Evolutionary conservation across 441 rosid species (phyloP).

Genomic region (Adansonia madagascariensis): DNA sequence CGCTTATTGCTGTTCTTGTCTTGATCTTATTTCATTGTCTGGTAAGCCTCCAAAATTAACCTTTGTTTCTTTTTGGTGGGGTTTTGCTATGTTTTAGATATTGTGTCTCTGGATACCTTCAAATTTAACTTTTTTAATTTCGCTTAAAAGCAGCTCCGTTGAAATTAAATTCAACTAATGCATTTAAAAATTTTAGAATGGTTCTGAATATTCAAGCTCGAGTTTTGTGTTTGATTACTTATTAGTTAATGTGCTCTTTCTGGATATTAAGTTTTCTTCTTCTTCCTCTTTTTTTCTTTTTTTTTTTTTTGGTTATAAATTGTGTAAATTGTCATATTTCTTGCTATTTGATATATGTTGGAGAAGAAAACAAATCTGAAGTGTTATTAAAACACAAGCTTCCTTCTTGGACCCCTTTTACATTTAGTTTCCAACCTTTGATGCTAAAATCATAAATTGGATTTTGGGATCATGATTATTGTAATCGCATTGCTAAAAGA

Average conservation of each 20-base stretch:
- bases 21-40: conserved; percentile 73
- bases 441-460: background rate
- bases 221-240: background rate
- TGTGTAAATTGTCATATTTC: background rate
- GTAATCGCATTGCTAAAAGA: conserved; percentile 4
- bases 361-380: conserved; percentile 3
- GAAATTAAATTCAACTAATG: background rate
- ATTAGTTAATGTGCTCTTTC: background rate
- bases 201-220: background rate
- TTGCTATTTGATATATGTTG: background rate
- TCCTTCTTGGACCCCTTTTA: background rate
- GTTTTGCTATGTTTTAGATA: background rate
- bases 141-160: background rate
- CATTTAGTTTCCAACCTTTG: background rate
- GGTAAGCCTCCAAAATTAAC: conserved; percentile 43
- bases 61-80: background rate
- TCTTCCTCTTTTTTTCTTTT: background rate
- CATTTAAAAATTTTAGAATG: background rate
- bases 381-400: background rate
- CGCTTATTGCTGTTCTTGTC: conserved; percentile 53
- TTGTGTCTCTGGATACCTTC: background rate
- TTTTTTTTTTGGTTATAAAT: too few species aligned
- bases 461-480: background rate
- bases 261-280: conserved; percentile 18
- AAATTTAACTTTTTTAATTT: background rate